These are phyloP conservation scores for Pseudoturritis turrita DNA, from an alignment of 345 rosid genomes.

Conservation along the genomic window DNA sequence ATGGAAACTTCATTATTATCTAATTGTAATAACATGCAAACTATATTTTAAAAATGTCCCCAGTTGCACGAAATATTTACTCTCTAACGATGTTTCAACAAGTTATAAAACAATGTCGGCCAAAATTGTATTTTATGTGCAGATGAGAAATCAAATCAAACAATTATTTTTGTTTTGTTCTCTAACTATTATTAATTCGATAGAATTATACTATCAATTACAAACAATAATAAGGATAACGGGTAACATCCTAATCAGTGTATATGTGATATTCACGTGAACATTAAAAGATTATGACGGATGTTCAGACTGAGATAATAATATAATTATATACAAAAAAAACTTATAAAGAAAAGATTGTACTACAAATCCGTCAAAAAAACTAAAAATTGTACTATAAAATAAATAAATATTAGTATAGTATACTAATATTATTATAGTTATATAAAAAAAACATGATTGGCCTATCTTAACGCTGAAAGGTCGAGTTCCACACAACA, in stretches of 20 bases:
- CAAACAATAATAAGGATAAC: neutral
- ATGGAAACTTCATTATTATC: neutral
- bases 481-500: conserved; percentile 36
- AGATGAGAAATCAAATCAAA: neutral
- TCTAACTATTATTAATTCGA: neutral
- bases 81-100: too few relatives aligned
- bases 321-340: neutral
- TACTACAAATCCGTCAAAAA: neutral
- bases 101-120: neutral
- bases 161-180: neutral
- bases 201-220: neutral
- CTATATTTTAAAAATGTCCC: neutral
- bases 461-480: conserved; percentile 30
- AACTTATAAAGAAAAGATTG: neutral
- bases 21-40: neutral
- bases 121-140: neutral
- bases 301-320: neutral
- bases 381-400: neutral
- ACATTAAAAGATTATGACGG: conserved; percentile 16
- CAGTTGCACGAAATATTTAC: too few relatives aligned
- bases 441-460: conserved; percentile 13
- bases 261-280: conserved; percentile 21
- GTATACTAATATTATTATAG: neutral
- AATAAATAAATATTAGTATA: neutral
- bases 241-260: conserved; percentile 20